Conservation (phyloP, 73 alveolate genomes). For the Durusdinium trenchii region DNA sequence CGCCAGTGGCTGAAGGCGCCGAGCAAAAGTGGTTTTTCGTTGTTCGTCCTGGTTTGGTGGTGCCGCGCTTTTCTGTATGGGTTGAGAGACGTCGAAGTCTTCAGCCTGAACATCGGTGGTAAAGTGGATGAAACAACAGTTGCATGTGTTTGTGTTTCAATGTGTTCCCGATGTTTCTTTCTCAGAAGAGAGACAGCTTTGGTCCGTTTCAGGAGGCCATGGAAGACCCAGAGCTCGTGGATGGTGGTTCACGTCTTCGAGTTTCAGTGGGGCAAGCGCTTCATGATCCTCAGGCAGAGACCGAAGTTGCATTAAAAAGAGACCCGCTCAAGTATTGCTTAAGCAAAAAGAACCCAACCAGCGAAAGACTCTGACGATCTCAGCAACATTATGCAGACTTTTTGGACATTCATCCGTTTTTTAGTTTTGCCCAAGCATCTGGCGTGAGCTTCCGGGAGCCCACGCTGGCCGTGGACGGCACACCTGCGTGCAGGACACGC, state of each 20-base stretch:
- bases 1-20: constrained; percentile 58
- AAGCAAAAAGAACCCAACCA: too few relatives aligned
- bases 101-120: background rate
- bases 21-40: background rate
- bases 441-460: too few relatives aligned
- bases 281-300: constrained; percentile 10
- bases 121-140: background rate
- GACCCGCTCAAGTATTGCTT: too few relatives aligned
- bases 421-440: too few relatives aligned
- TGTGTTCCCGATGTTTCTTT: background rate
- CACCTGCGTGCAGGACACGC: constrained; percentile 42
- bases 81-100: background rate
- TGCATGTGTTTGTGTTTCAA: background rate
- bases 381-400: too few relatives aligned
- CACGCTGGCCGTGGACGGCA: too few relatives aligned
- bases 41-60: background rate
- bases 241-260: constrained; percentile 69
- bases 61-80: background rate
- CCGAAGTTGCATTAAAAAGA: too few relatives aligned
- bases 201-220: constrained; percentile 11
- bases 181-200: background rate
- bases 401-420: too few relatives aligned
- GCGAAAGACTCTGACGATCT: too few relatives aligned
- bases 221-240: constrained; percentile 30
- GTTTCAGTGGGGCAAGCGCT: constrained; percentile 21